Conservation (phyloP, 208 protist species). For the Acanthamoeba castellanii region DNA sequence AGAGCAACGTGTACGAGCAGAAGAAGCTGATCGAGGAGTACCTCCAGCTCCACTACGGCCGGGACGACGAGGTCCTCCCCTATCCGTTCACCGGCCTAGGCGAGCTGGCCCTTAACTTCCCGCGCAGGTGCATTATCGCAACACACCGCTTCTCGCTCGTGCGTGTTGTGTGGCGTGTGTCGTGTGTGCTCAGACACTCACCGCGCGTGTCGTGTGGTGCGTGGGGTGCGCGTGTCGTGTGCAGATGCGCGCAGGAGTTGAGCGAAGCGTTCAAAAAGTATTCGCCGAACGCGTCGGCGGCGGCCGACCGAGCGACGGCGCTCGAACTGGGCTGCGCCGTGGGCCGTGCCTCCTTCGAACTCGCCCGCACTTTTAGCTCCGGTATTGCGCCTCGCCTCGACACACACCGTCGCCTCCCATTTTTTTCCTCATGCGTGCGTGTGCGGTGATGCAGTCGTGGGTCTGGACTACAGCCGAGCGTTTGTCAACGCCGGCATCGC, state of each 20-base stretch:
- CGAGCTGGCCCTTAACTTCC: conserved; percentile 54
- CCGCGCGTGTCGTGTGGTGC: background rate
- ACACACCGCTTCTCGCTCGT: no score
- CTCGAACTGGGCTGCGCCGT: conserved; percentile 86
- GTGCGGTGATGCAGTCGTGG: background rate
- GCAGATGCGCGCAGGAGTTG: background rate
- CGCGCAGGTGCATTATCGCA: background rate
- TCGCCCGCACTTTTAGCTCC: conserved; percentile 78
- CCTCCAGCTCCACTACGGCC: conserved; percentile 74
- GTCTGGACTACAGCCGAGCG: conserved; percentile 11
- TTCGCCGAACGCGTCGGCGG: background rate
- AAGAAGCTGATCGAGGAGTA: conserved; percentile 46
- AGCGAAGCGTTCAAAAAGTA: background rate
- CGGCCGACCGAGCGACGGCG: background rate
- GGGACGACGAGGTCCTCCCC: conserved; percentile 52
- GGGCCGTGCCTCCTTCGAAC: conserved; percentile 84
- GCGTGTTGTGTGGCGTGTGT: no score
- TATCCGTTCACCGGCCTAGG: background rate
- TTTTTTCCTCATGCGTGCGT: no score
- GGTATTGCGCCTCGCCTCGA: conserved; percentile 72
- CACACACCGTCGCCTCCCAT: no score
- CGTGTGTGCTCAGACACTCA: background rate
- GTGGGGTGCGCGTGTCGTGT: background rate
- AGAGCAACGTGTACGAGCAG: conserved; percentile 51
- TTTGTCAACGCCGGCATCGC: conserved; percentile 6